Conservation (phyloP, 2,329 filamentous ascomycete species). For the Diaporthe helianthi region DNA sequence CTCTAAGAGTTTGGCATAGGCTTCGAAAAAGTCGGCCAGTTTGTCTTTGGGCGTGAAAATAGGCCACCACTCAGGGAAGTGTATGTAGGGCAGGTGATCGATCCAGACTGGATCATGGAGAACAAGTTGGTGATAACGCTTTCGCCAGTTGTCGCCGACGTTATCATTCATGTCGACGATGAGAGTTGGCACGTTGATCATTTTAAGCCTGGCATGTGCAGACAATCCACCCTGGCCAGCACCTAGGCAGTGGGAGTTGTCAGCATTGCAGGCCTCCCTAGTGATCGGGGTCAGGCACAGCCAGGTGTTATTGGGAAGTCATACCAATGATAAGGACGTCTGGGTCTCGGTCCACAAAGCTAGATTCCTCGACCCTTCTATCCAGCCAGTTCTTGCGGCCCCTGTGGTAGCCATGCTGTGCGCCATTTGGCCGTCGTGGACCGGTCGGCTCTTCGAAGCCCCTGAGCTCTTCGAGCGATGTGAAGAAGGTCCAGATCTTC, state of each 20-base stretch:
- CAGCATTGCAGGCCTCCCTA: background rate
- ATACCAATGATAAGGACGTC: constrained; percentile 63
- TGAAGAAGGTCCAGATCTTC: constrained; percentile 72
- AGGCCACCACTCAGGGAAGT: constrained; percentile 68
- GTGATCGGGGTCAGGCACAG: too few relatives aligned
- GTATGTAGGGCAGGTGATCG: constrained; percentile 65
- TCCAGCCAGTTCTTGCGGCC: constrained; percentile 67
- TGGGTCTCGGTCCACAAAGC: constrained; percentile 56
- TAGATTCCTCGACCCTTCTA: constrained; percentile 51
- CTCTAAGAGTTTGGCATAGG: constrained; percentile 67
- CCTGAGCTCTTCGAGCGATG: constrained; percentile 60
- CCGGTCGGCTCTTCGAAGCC: constrained; percentile 59
- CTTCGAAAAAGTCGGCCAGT: constrained; percentile 68
- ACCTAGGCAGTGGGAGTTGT: constrained; percentile 44
- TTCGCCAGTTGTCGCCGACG: constrained; percentile 67
- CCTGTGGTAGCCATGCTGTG: constrained; percentile 58
- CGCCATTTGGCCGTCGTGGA: constrained; percentile 59
- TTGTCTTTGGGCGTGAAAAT: constrained; percentile 74
- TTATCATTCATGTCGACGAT: constrained; percentile 58
- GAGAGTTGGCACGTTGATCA: constrained; percentile 59
- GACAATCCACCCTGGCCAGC: constrained; percentile 63
- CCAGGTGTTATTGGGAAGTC: constrained; percentile 7
- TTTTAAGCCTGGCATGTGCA: constrained; percentile 60
- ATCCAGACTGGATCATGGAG: constrained; percentile 70
- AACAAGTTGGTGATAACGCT: constrained; percentile 61